Evolutionary conservation across 2,329 filamentous ascomycete species (phyloP), one percentile per base, ranked within the genome.

Genomic region (Biscogniauxia mediterranea): DNA sequence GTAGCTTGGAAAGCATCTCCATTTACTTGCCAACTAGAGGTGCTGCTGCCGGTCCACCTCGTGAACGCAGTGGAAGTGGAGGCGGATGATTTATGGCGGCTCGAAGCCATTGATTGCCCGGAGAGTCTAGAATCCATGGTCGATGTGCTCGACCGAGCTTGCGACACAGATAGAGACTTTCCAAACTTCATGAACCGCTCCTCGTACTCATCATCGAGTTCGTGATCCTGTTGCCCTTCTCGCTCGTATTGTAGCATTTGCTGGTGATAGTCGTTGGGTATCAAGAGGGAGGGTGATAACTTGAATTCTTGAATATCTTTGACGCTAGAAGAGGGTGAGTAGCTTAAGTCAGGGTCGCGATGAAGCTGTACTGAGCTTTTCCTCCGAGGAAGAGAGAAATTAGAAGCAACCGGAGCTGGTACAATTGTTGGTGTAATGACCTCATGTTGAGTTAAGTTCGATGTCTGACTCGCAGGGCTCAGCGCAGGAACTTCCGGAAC

Each of bases 251-350:
- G 69, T 50, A 82, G 71, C 77, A 86, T 82, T 66, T 86, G 80
- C 63, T 82, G 79, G 57, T 83, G 80, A 66, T 82, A 86, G 56
- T 89, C 86, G 54, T 77, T 74, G 13, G 86, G 85, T 57, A 89
- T 86, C 55, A 89, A 77, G n/a, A 89, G 77, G 3, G 84, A 84
- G 0, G 86, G 86, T 7, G 86, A 88, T 38, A 88, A 73, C 51
- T 78, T 80, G 69, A 87, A 87, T 15, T 82, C 83, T 59, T 87
- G 82, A 0, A 81, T 81, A 70, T 88, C 85, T 66, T 81, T 82
- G 71, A 85, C 87, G 69, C 80, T 85, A 1, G 80, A 83, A 0
- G 79, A 78, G 15, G 79, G 77, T 2, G 85, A 85, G 25, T 75
- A 73, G 32, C 73, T 77, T 55, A 78, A 77, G 49, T 72, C 70